phyloP scores from a whole-genome alignment of 2,329 filamentous ascomycete genomes.

The Cercospora brassicicola region DNA sequence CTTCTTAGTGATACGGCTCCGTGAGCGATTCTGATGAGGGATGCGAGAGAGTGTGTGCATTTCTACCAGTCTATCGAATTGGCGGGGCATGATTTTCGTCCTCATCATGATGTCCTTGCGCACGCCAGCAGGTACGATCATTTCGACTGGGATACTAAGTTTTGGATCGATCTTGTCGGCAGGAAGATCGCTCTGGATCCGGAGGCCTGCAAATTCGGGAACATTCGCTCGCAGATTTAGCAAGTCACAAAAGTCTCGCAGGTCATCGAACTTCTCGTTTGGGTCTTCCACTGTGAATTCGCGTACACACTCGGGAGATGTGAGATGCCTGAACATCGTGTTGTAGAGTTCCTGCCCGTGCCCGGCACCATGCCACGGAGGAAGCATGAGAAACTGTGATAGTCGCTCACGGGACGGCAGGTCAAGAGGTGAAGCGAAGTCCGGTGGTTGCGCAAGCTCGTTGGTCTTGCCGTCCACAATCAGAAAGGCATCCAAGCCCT shows the following conservation, averaged over 20 bases:
- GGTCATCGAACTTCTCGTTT: slow-evolving; percentile 78
- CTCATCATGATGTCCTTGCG: slow-evolving; percentile 60
- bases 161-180: slow-evolving; percentile 54
- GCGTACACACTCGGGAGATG: slow-evolving; percentile 62
- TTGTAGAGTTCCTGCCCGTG: slow-evolving; percentile 80
- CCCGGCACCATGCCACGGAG: slow-evolving; percentile 78
- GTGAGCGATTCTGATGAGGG: slow-evolving; percentile 50
- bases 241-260: slow-evolving; percentile 74
- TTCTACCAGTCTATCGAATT: slow-evolving; percentile 73
- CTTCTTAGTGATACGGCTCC: slow-evolving; percentile 46
- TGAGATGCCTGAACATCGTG: slow-evolving; percentile 70
- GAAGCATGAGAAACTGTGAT: slow-evolving; percentile 89
- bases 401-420: slow-evolving; percentile 79
- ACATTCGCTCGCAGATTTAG: slow-evolving; percentile 58
- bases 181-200: slow-evolving; percentile 54
- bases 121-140: slow-evolving; percentile 58
- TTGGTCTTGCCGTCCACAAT: slow-evolving; percentile 28
- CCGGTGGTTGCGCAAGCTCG: slow-evolving; percentile 20
- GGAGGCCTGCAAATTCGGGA: slow-evolving; percentile 35
- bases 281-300: slow-evolving; percentile 95
- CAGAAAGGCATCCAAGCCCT: slow-evolving; percentile 33
- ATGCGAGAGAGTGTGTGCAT: slow-evolving; percentile 68
- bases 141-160: slow-evolving; percentile 53
- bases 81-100: slow-evolving; percentile 72
- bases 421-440: slow-evolving; percentile 53